These are phyloP conservation scores for Coemansia sp. DNA, from an alignment of 192 early-diverging fungal genomes.

Conservation along the genomic window DNA sequence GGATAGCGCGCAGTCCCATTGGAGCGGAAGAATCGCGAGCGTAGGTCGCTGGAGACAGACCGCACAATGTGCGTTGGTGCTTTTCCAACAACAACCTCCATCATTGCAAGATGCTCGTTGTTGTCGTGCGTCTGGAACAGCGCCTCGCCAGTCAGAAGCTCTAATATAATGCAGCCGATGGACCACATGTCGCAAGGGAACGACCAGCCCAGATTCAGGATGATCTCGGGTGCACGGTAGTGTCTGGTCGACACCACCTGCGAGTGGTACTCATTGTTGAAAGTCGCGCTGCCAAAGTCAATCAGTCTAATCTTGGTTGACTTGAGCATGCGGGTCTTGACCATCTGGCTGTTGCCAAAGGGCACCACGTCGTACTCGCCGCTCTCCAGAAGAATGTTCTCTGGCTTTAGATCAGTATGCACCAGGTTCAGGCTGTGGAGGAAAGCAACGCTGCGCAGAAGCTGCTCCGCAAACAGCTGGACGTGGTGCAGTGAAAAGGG, in stretches of 20 bases:
- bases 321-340: constrained; percentile 63
- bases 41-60: constrained; percentile 38
- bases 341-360: constrained; percentile 57
- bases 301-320: constrained; percentile 83
- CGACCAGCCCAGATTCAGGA: constrained; percentile 91
- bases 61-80: constrained; percentile 69
- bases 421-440: constrained; percentile 83
- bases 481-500: constrained; percentile 88
- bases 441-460: constrained; percentile 86
- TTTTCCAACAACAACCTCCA: constrained; percentile 84
- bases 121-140: constrained; percentile 98
- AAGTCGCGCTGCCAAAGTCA: constrained; percentile 96
- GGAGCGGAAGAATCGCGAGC: constrained; percentile 42
- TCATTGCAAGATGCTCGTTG: constrained; percentile 95
- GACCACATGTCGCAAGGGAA: constrained; percentile 99
- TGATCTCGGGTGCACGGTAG: constrained; percentile 97
- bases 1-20: constrained; percentile 41
- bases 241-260: constrained; percentile 91
- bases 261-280: constrained; percentile 90
- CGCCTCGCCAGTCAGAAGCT: constrained; percentile 92
- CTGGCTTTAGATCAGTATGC: constrained; percentile 98
- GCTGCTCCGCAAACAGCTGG: constrained; percentile 79
- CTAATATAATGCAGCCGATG: constrained; percentile 93
- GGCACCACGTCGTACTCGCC: constrained; percentile 59
- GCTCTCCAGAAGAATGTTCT: constrained; percentile 84